These are phyloP conservation scores for Echinochloa phyllopogon DNA, from an alignment of 176 grass and related monocot species.

Conservation along the genomic window DNA sequence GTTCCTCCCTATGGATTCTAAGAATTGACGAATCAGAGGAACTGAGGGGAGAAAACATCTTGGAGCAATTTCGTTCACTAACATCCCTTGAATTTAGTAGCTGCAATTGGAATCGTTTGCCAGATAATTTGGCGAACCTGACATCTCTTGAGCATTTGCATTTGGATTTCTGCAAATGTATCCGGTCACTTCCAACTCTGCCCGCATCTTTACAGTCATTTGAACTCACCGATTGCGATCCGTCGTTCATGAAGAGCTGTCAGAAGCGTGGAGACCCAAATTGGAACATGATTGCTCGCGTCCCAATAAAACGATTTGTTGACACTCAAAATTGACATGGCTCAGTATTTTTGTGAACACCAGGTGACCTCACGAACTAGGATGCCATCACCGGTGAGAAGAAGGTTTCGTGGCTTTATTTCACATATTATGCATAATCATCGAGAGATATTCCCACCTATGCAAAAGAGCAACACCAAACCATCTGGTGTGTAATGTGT, in stretches of 20 bases:
- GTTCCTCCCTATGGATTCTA: background rate
- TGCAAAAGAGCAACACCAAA: no score
- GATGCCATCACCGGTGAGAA: no score
- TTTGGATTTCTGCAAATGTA: background rate
- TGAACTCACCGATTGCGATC: background rate
- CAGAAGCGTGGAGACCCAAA: slow-evolving; percentile 24
- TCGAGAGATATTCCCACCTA: no score
- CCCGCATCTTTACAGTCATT: background rate
- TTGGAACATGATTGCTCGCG: slow-evolving; percentile 13
- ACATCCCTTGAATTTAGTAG: background rate
- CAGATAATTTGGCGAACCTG: background rate
- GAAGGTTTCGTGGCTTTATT: no score
- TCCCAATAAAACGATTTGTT: slow-evolving; percentile 6
- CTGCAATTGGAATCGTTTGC: background rate
- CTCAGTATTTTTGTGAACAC: no score
- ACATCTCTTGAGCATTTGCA: slow-evolving; percentile 5
- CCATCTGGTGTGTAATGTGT: no score
- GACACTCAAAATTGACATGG: no score
- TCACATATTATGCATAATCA: no score
- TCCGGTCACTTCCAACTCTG: background rate
- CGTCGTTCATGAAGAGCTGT: slow-evolving; percentile 10
- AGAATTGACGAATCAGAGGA: slow-evolving; percentile 1
- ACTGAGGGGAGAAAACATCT: background rate
- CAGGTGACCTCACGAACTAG: no score
- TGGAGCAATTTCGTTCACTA: background rate